Conservation (phyloP, 208 protist genomes). For the Naegleria gruberi region DNA sequence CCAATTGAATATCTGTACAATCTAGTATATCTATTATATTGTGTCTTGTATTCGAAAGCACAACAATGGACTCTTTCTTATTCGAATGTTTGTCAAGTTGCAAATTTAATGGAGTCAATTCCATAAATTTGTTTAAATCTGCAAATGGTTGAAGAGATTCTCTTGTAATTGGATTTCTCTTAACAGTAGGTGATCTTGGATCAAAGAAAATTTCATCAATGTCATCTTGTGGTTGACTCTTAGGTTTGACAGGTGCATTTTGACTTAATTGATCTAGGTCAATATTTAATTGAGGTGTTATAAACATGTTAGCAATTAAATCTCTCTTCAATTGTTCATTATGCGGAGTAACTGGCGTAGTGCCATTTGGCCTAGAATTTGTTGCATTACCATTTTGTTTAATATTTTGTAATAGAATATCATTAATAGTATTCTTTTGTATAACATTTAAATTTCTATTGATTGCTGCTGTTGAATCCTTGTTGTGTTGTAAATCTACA, state of each 20-base stretch:
- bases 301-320: too few species aligned
- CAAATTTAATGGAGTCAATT: not conserved
- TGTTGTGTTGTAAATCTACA: too few species aligned
- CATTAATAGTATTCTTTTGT: not conserved
- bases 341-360: not conserved
- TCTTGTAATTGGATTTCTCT: not conserved
- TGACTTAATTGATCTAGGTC: too few species aligned
- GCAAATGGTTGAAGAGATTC: not conserved
- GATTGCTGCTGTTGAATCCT: too few species aligned
- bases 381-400: not conserved
- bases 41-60: not conserved
- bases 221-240: not conserved
- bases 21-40: not conserved
- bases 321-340: not conserved
- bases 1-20: not conserved
- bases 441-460: not conserved
- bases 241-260: too few species aligned
- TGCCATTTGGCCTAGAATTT: not conserved
- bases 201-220: not conserved
- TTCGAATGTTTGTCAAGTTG: not conserved
- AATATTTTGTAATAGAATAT: not conserved
- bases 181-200: not conserved
- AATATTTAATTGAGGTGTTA: too few species aligned
- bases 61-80: too few species aligned
- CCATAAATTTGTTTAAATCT: not conserved